Conservation (phyloP, 2,329 filamentous ascomycete species). For the Lasiodiplodia sp. region DNA sequence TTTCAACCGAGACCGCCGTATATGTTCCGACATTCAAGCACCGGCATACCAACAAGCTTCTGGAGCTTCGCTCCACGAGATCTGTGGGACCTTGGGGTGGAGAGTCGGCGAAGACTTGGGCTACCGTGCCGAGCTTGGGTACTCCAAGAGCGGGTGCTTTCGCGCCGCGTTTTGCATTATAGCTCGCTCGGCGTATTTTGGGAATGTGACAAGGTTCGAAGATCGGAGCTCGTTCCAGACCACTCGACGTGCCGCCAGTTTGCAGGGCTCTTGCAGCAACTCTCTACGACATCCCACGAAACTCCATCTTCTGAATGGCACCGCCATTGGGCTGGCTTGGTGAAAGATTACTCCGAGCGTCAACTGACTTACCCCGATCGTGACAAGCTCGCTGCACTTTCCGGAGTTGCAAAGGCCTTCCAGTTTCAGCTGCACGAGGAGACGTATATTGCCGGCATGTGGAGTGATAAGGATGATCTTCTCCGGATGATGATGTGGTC, state of each 20-base stretch:
- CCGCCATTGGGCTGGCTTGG: neutral
- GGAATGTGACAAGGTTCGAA: slow-evolving; percentile 10
- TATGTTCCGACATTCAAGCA: neutral
- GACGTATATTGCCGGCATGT: slow-evolving; percentile 17
- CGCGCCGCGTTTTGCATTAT: slow-evolving; percentile 3
- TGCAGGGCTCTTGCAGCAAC: slow-evolving; percentile 13
- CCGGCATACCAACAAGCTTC: neutral
- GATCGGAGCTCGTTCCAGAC: slow-evolving; percentile 10
- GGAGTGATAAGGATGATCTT: slow-evolving; percentile 12
- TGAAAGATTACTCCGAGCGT: slow-evolving; percentile 19
- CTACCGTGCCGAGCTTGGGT: slow-evolving; percentile 6
- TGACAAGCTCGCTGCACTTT: slow-evolving; percentile 10
- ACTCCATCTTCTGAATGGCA: slow-evolving; percentile 1
- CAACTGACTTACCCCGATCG: slow-evolving; percentile 13
- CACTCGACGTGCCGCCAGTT: slow-evolving; percentile 7
- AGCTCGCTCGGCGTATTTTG: slow-evolving; percentile 12
- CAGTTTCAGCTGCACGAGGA: neutral
- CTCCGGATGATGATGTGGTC: slow-evolving; percentile 11
- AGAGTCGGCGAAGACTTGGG: slow-evolving; percentile 11
- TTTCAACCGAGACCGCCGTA: slow-evolving; percentile 4
- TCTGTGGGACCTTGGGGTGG: slow-evolving; percentile 13
- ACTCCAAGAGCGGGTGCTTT: slow-evolving; percentile 11
- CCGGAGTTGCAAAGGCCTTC: slow-evolving; percentile 8
- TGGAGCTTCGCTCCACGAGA: slow-evolving; percentile 16
- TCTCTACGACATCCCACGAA: slow-evolving; percentile 5